A percentile compares a stretch with the other conserved stretches of the same genome.
These are phyloP conservation scores for Raphanus hybrid DNA, from an alignment of 441 rosid species.

Conservation along the genomic window DNA sequence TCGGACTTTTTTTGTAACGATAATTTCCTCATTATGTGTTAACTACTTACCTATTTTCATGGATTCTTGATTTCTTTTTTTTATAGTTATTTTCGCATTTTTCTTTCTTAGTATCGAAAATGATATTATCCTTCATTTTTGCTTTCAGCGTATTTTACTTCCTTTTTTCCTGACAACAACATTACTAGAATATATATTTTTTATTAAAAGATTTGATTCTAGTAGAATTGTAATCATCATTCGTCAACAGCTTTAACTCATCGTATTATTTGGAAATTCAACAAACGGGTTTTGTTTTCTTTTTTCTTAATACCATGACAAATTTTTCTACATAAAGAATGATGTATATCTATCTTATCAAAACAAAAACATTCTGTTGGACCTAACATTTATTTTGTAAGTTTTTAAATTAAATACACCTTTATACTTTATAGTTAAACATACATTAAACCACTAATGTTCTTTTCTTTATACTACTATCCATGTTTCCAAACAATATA, in stretches of 20 bases:
- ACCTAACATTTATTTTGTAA: too few relatives aligned
- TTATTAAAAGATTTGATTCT: neutral
- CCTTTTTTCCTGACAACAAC: neutral
- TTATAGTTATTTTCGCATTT: too few relatives aligned
- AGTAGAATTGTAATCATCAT: neutral
- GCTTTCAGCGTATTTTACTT: neutral
- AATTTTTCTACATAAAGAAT: neutral
- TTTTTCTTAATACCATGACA: too few relatives aligned
- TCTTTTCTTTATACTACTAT: too few relatives aligned
- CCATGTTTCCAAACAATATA: too few relatives aligned
- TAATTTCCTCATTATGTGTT: constrained; percentile 23
- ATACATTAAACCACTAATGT: too few relatives aligned
- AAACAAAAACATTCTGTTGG: too few relatives aligned
- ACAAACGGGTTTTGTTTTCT: neutral
- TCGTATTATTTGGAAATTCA: neutral
- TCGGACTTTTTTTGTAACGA: constrained; percentile 2
- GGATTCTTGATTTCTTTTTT: neutral
- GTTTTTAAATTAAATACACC: too few relatives aligned
- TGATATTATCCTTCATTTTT: neutral
- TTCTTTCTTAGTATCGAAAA: neutral
- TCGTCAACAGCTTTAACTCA: neutral
- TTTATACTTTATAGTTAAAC: too few relatives aligned
- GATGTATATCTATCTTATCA: too few relatives aligned
- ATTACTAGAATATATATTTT: too few relatives aligned
- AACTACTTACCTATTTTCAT: constrained; percentile 5